A percentile compares a stretch with the other conserved stretches of the same genome.
phyloP scores from a whole-genome alignment of 306 rosid species.

The Trifolium subterraneum region DNA sequence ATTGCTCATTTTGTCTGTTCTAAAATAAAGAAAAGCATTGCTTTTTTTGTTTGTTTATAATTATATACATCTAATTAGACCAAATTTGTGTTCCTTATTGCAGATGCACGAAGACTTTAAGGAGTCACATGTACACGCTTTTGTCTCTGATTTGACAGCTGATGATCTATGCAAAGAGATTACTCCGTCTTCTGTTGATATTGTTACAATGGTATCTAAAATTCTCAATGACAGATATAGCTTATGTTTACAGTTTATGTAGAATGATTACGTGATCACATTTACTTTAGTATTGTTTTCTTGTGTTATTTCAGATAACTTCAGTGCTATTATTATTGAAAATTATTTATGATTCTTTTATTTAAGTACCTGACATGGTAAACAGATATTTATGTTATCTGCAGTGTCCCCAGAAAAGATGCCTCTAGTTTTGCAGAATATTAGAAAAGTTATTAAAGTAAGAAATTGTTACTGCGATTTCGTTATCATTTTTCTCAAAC shows the following conservation, averaged over 20 bases:
- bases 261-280: slow-evolving; percentile 11
- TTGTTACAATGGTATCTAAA: slow-evolving; percentile 83
- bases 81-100: slow-evolving; percentile 40
- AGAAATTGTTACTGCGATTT: slow-evolving; percentile 12
- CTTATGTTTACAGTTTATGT: slow-evolving; percentile 27
- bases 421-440: slow-evolving; percentile 75
- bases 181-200: slow-evolving; percentile 73
- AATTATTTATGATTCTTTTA: slow-evolving; percentile 25
- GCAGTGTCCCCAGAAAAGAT: slow-evolving; percentile 98
- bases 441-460: slow-evolving; percentile 80
- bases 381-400: slow-evolving; percentile 94
- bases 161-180: slow-evolving; percentile 76
- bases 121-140: slow-evolving; percentile 72
- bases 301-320: slow-evolving; percentile 28
- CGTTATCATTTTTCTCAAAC: slow-evolving; percentile 29
- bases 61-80: slow-evolving; percentile 17
- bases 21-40: slow-evolving; percentile 4
- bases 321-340: slow-evolving; percentile 38
- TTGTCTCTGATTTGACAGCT: slow-evolving; percentile 86
- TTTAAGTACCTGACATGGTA: slow-evolving; percentile 74
- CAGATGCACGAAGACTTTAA: slow-evolving; percentile 79
- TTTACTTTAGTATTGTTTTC: slow-evolving; percentile 32
- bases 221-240: slow-evolving; percentile 33
- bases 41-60: not conserved
- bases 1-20: slow-evolving; percentile 16